Conservation (phyloP, 2,329 filamentous ascomycete species). For the Dactylonectria macrodidyma region DNA sequence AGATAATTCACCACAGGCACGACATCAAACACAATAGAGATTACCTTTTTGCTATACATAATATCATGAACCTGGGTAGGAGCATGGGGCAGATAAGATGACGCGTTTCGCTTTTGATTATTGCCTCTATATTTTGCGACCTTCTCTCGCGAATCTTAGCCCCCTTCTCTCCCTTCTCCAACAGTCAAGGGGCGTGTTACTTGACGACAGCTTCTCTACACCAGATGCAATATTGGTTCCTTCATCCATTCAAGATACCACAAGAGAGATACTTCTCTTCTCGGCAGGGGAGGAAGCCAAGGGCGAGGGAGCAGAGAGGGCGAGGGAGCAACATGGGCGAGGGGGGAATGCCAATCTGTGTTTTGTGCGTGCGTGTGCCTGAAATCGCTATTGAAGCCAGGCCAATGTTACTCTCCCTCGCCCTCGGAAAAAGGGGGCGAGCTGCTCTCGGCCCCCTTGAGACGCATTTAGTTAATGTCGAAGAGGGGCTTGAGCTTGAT, state of each 20-base stretch:
- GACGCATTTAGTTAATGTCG: conserved; percentile 77
- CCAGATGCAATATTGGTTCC: conserved; percentile 17
- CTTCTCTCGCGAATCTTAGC: conserved; percentile 14
- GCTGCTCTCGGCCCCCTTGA: neutral
- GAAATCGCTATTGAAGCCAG: neutral
- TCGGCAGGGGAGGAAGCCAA: neutral
- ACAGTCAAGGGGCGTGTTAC: neutral
- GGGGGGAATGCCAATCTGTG: neutral
- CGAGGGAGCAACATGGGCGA: neutral
- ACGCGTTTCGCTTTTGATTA: conserved; percentile 24
- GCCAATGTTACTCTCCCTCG: neutral
- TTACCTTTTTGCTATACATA: no score
- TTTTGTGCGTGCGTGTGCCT: neutral
- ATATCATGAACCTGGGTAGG: neutral
- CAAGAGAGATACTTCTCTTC: conserved; percentile 19
- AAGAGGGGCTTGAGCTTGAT: conserved; percentile 96
- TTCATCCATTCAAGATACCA: conserved; percentile 4
- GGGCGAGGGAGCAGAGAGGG: neutral
- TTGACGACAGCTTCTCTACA: conserved; percentile 15
- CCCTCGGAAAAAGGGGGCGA: neutral
- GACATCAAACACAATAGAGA: neutral
- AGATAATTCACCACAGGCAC: neutral
- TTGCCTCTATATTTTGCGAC: conserved; percentile 26
- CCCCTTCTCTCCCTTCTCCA: neutral
- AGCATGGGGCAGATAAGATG: neutral